These are phyloP conservation scores for Diddensiella transvaalensis DNA, from an alignment of 805 yeast species.

Conservation along the genomic window DNA sequence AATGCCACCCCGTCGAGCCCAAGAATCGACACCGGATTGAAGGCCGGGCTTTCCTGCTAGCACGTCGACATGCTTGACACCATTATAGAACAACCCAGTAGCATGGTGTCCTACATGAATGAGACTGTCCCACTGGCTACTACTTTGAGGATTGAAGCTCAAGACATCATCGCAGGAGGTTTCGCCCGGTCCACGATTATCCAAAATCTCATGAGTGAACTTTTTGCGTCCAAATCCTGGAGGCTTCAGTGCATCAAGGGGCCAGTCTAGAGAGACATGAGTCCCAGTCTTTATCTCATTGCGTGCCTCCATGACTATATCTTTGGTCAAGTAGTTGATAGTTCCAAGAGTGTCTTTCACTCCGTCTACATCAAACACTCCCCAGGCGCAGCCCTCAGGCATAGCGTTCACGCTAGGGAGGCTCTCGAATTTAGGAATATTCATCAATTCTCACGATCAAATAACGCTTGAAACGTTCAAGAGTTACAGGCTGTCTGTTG, in stretches of 20 bases:
- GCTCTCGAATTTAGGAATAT: slow-evolving; percentile 9
- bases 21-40: slow-evolving; percentile 10
- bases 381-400: slow-evolving; percentile 21
- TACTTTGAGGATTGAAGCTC: slow-evolving; percentile 30
- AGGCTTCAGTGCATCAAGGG: slow-evolving; percentile 10
- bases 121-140: slow-evolving; percentile 33
- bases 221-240: slow-evolving; percentile 16
- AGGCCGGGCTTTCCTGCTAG: slow-evolving; percentile 13
- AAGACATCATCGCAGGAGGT: slow-evolving; percentile 24
- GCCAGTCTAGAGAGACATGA: slow-evolving; percentile 17
- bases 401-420: slow-evolving; percentile 10
- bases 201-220: slow-evolving; percentile 8
- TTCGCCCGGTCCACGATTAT: slow-evolving; percentile 6
- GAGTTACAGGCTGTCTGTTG: too few relatives aligned
- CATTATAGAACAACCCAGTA: slow-evolving; percentile 23
- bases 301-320: slow-evolving; percentile 9
- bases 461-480: too few relatives aligned
- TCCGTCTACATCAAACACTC: slow-evolving; percentile 15
- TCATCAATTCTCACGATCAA: too few relatives aligned
- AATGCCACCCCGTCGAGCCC: slow-evolving; percentile 24
- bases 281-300: slow-evolving; percentile 13
- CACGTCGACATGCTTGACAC: slow-evolving; percentile 25
- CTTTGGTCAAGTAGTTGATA: slow-evolving; percentile 9
- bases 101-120: slow-evolving; percentile 29
- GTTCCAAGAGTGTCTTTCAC: slow-evolving; percentile 14